These are phyloP conservation scores for Boletus sp. DNA, from an alignment of 1,284 basidiomycete genomes.

Conservation along the genomic window DNA sequence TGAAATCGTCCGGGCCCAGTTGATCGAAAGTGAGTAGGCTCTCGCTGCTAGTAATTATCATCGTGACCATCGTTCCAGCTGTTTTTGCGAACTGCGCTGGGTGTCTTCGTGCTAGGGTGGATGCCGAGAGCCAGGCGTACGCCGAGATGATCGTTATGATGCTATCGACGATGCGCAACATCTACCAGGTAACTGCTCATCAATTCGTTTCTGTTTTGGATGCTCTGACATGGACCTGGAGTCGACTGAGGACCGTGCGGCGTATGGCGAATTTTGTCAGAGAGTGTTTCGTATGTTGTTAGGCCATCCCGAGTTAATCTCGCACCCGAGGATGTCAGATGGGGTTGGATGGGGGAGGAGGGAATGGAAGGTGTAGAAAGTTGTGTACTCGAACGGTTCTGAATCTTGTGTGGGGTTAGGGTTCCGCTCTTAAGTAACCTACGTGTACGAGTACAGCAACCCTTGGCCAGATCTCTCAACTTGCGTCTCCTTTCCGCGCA, in stretches of 20 bases:
- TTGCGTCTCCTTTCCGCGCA: constrained; percentile 11
- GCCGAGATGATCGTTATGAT: constrained; percentile 29
- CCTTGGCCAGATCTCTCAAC: constrained; percentile 11
- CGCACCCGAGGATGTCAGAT: constrained; percentile 25
- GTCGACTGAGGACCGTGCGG: constrained; percentile 13
- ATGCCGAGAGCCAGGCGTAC: constrained; percentile 29
- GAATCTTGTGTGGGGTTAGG: constrained; percentile 33
- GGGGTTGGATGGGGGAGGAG: constrained; percentile 21
- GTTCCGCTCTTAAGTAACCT: constrained; percentile 28
- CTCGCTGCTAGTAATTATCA: neutral
- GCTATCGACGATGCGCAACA: constrained; percentile 32
- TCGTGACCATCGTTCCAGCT: constrained; percentile 15
- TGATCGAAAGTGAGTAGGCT: constrained; percentile 28
- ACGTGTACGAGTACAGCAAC: neutral
- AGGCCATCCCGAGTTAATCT: constrained; percentile 18
- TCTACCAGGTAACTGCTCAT: constrained; percentile 21
- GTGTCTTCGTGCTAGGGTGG: constrained; percentile 19
- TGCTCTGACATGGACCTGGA: constrained; percentile 4
- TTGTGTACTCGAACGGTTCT: no score
- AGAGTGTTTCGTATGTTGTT: constrained; percentile 17
- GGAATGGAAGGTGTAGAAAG: neutral
- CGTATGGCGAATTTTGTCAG: constrained; percentile 26
- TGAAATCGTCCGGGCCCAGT: constrained; percentile 15
- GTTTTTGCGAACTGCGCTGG: constrained; percentile 26
- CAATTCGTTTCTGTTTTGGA: neutral